Evolutionary conservation across 352 stramenopile species (phyloP).

Genomic region (Peronospora belbahrii): DNA sequence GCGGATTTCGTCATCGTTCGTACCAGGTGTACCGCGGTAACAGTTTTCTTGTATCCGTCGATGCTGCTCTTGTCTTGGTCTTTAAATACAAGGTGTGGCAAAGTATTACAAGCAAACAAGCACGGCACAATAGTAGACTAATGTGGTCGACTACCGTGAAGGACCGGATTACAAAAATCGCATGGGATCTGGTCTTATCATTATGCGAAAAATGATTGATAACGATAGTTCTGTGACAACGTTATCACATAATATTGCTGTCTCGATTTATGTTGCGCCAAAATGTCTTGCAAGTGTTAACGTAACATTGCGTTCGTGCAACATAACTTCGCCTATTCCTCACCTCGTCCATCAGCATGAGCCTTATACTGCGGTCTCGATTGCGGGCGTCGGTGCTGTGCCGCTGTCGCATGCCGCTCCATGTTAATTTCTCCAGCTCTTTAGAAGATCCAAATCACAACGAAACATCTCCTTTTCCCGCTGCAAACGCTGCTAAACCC

Average conservation of each 20-base stretch:
- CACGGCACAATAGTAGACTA: too few relatives aligned
- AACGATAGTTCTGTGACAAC: too few relatives aligned
- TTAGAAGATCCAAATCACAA: not conserved
- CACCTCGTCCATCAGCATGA: not conserved
- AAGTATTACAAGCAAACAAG: too few relatives aligned
- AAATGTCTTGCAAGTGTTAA: too few relatives aligned
- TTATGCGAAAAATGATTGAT: too few relatives aligned
- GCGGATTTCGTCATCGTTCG: too few relatives aligned
- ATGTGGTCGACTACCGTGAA: conserved; percentile 12
- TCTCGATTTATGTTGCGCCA: conserved; percentile 24
- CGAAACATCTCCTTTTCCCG: not conserved
- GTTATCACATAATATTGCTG: too few relatives aligned
- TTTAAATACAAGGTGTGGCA: too few relatives aligned
- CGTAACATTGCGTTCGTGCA: conserved; percentile 7
- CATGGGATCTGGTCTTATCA: too few relatives aligned
- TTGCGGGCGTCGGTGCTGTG: conserved; percentile 8
- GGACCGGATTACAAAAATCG: conserved; percentile 4
- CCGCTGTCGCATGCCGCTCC: conserved; percentile 9
- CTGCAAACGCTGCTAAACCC: conserved; percentile 2
- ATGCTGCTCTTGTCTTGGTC: too few relatives aligned
- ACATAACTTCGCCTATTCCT: not conserved
- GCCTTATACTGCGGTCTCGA: conserved; percentile 12
- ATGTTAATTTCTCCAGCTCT: conserved; percentile 7
- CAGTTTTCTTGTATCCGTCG: too few relatives aligned
- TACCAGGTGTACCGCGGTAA: too few relatives aligned